Evolutionary conservation across 345 rosid genomes (phyloP).

Genomic region (Lepidium aucheri): DNA sequence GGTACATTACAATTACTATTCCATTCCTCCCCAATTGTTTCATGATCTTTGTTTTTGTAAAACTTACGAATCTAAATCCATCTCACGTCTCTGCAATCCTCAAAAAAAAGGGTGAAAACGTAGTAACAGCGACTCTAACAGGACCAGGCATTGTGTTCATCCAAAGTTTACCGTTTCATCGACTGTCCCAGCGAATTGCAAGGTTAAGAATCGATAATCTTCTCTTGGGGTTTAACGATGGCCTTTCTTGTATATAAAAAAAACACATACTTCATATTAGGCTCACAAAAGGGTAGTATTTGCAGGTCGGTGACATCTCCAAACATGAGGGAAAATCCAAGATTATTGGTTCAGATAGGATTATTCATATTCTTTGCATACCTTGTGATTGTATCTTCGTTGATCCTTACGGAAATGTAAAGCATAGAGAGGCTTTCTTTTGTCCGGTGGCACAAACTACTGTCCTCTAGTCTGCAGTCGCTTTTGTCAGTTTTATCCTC

Average conservation of each 20-base stretch:
- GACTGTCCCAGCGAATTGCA: conserved; percentile 85
- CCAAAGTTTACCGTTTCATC: conserved; percentile 90
- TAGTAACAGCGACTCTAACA: conserved; percentile 70
- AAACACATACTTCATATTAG: not conserved
- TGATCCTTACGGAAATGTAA: conserved; percentile 91
- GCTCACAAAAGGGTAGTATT: not conserved
- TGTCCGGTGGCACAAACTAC: not conserved
- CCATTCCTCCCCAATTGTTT: not conserved
- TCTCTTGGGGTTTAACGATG: not conserved
- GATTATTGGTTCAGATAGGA: conserved; percentile 77
- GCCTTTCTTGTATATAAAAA: not conserved
- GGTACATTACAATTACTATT: conserved; percentile 32
- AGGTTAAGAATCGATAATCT: conserved; percentile 37
- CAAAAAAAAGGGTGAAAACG: conserved; percentile 70
- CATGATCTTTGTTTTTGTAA: not conserved
- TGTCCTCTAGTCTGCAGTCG: not conserved
- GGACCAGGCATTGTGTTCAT: conserved; percentile 99
- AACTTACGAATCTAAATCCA: not conserved
- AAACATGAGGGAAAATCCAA: conserved; percentile 98
- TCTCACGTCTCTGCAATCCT: not conserved
- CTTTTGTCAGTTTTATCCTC: not conserved
- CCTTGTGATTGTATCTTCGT: conserved; percentile 87
- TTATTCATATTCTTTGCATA: conserved; percentile 85
- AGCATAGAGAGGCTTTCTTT: not conserved
- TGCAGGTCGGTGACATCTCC: conserved; percentile 96